Evolutionary conservation across 2,329 filamentous ascomycete genomes (phyloP), one percentile per base, ranked within the genome.

Genomic region (Davidsoniella virescens): DNA sequence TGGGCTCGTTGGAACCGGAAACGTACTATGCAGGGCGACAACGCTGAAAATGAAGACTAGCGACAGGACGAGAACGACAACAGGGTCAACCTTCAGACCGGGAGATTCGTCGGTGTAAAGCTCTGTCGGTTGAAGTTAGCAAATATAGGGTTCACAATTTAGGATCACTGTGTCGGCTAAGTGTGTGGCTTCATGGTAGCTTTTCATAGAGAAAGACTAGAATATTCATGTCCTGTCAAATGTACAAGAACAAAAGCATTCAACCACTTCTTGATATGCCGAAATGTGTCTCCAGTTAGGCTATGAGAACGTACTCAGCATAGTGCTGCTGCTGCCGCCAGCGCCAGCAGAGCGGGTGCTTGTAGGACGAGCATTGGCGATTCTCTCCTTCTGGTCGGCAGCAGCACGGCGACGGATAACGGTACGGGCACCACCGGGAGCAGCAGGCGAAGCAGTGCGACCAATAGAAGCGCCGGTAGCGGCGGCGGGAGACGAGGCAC

Each of bases 11-110:
- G 26, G 50, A 12, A 52, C 7, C 49, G 14, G 16, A 16, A 43
- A 73, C 86, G 60, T 80, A 96, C 92, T 87, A 71, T 98, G 92
- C 63, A 98, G 75, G 59, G 87, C 88, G 62, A 98, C 92, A 63
- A 98, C 92, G 63, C 84, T 92, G 72, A 98, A 95, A 68, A 98
- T 98, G 69, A 98, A 98, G 55, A 94, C 92, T 60, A 98, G 78
- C 62, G 87, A 94, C 59, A 98, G 75, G 58, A 95, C 92, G 62
- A 98, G 76, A 56, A 98, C 90, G 57, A 98, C 88, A 54, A 98
- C 92, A 18, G 92, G 92, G 66, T 98, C 92, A 57, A 98, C 92
- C 73, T 95, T 94, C 61, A 98, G 73, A 55, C 92, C 92, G 53
- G 92, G 92, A 57, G 86, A 94, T 73, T 98, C 92, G 64, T 98